A percentile compares a stretch with the other conserved stretches of the same genome.
Evolutionary conservation across 164 flowering plant species (phyloP).

Genomic region (Stephania japonica): DNA sequence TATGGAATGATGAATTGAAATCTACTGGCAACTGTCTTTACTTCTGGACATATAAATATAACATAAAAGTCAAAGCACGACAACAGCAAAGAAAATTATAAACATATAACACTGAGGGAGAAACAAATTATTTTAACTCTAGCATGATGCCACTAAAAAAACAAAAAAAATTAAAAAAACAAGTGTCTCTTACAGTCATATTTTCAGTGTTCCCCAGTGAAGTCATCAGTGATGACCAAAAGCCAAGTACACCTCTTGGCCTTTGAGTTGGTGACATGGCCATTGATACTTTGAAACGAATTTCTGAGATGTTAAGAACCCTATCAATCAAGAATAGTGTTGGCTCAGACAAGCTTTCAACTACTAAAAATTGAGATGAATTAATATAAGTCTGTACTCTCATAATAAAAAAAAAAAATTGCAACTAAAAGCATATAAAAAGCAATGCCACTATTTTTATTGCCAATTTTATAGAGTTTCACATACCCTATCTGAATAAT

Average conservation of each 20-base stretch:
- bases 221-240: constrained; percentile 99
- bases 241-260: constrained; percentile 97
- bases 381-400: too few species aligned
- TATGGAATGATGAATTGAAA: too few species aligned
- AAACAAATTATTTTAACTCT: not conserved
- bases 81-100: not conserved
- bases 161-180: not conserved
- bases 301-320: constrained; percentile 79
- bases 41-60: too few species aligned
- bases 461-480: not conserved
- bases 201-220: constrained; percentile 97
- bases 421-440: too few species aligned
- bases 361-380: not conserved
- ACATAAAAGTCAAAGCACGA: too few species aligned
- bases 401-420: too few species aligned
- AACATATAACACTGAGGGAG: not conserved
- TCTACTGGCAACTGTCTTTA: too few species aligned
- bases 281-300: constrained; percentile 88
- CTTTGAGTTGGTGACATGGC: constrained; percentile 97
- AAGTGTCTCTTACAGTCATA: constrained; percentile 68
- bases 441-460: too few species aligned
- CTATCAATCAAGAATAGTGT: constrained; percentile 32
- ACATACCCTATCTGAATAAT: constrained; percentile 84
- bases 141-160: constrained; percentile 1
- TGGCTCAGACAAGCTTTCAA: constrained; percentile 7